A percentile compares a stretch with the other conserved stretches of the same genome.
These are phyloP conservation scores for Mycoemilia scoparia DNA, from an alignment of 192 early-diverging fungal genomes.

Conservation along the genomic window DNA sequence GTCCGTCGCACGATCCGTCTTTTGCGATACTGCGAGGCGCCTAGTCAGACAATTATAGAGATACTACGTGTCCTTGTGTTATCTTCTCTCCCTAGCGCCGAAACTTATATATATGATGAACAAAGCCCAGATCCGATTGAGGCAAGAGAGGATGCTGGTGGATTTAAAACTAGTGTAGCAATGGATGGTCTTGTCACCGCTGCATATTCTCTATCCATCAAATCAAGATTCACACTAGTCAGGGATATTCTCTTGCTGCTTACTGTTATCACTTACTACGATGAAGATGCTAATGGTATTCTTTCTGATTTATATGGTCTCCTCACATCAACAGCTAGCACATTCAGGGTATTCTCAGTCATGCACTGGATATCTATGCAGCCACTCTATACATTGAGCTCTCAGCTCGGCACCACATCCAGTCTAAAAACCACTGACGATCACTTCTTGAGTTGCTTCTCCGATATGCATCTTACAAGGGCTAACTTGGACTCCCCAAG, in stretches of 20 bases:
- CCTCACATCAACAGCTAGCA: constrained; percentile 6
- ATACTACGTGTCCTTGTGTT: constrained; percentile 10
- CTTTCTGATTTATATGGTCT: constrained; percentile 5
- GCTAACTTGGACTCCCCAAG: no score
- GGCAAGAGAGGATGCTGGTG: constrained; percentile 1
- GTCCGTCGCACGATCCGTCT: constrained; percentile 5
- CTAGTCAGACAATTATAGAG: constrained; percentile 6
- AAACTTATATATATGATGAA: no score
- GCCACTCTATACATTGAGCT: constrained; percentile 5
- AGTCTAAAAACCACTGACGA: no score
- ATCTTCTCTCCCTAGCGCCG: no score
- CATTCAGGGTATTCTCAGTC: constrained; percentile 8
- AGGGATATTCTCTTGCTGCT: constrained; percentile 15
- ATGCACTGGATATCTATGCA: constrained; percentile 20
- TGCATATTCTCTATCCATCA: constrained; percentile 10
- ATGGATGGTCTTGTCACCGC: constrained; percentile 20
- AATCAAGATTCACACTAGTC: constrained; percentile 13
- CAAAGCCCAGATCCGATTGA: constrained; percentile 1
- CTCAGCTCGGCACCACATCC: background rate
- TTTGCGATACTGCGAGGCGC: constrained; percentile 10
- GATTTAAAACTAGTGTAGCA: constrained; percentile 15
- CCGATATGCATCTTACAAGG: no score
- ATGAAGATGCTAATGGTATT: background rate
- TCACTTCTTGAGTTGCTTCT: no score
- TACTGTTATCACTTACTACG: constrained; percentile 7